Evolutionary conservation across 2,329 filamentous ascomycete species (phyloP).

Genomic region (Paecilomyces sp.): DNA sequence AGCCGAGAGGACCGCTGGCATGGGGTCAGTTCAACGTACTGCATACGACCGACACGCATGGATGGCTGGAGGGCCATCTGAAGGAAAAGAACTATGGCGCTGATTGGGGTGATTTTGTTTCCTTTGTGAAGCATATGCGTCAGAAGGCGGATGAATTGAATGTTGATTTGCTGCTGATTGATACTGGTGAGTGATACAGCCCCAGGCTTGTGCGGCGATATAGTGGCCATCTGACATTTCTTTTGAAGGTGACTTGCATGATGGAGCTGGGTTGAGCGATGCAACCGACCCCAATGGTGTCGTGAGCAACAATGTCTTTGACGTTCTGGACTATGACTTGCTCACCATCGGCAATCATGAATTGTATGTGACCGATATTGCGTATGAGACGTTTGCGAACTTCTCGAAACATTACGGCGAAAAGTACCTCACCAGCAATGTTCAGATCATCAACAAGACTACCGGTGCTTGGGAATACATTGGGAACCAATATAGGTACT

Average conservation of each 20-base stretch:
- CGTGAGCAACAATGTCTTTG: conserved; percentile 47
- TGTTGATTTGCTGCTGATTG: conserved; percentile 54
- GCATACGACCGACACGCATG: conserved; percentile 57
- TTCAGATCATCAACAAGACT: conserved; percentile 40
- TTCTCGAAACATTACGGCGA: conserved; percentile 54
- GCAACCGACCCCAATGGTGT: conserved; percentile 52
- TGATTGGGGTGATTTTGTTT: conserved; percentile 60
- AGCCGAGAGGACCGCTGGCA: conserved; percentile 1
- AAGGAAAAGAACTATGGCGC: conserved; percentile 59
- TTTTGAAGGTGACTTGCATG: conserved; percentile 51
- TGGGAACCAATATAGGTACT: conserved; percentile 43
- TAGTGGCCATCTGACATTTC: conserved; percentile 4
- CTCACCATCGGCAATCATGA: conserved; percentile 58
- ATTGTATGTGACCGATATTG: conserved; percentile 55
- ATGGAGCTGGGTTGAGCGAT: conserved; percentile 57
- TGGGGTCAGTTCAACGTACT: conserved; percentile 60
- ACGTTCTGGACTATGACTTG: conserved; percentile 48
- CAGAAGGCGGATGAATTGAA: conserved; percentile 49
- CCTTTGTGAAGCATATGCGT: conserved; percentile 55
- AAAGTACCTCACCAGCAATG: conserved; percentile 48
- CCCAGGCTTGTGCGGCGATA: neutral
- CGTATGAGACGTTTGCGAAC: conserved; percentile 54
- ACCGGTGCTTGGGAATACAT: conserved; percentile 40
- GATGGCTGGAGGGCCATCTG: conserved; percentile 55
- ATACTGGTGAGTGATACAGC: conserved; percentile 44